Percentiles rank a stretch among this genome's conserved stretches.
These are phyloP conservation scores for Durotheca rogersii DNA, from an alignment of 495 filamentous ascomycete genomes.

Conservation along the genomic window DNA sequence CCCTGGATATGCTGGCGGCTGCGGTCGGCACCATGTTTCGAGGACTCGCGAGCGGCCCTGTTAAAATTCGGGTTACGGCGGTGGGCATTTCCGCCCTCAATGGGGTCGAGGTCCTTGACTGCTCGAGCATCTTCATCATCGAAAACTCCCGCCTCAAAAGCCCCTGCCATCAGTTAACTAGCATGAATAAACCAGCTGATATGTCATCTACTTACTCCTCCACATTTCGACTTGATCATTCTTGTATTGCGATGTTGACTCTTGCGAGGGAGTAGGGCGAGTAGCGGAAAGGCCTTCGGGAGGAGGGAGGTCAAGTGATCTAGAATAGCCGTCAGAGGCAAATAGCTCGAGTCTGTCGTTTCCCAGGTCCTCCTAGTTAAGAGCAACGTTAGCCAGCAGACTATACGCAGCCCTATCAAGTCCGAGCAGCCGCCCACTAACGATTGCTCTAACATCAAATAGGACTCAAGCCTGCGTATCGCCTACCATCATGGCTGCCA, in stretches of 20 bases:
- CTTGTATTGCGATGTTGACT: not conserved
- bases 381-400: not conserved
- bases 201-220: slow-evolving; percentile 22
- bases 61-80: slow-evolving; percentile 10
- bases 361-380: slow-evolving; percentile 26
- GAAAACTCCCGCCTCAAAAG: slow-evolving; percentile 11
- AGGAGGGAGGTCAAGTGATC: not conserved
- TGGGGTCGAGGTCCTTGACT: slow-evolving; percentile 19
- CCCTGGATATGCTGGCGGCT: not conserved
- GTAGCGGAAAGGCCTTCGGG: not conserved
- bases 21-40: not conserved
- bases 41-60: not conserved
- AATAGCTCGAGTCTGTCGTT: slow-evolving; percentile 26
- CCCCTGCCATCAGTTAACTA: slow-evolving; percentile 21
- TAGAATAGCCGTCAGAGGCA: not conserved
- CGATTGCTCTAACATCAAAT: too few relatives aligned
- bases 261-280: not conserved
- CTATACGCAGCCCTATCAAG: too few relatives aligned
- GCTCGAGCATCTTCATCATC: slow-evolving; percentile 24
- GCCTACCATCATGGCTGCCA: not conserved
- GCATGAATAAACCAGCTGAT: too few relatives aligned
- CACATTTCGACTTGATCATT: not conserved
- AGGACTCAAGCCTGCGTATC: too few relatives aligned
- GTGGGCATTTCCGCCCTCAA: slow-evolving; percentile 30
- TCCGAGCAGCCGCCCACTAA: too few relatives aligned